A percentile compares a stretch with the other conserved stretches of the same genome.
Evolutionary conservation across 1,139 yeast species (phyloP).

Genomic region (Yamadazyma dendronema): DNA sequence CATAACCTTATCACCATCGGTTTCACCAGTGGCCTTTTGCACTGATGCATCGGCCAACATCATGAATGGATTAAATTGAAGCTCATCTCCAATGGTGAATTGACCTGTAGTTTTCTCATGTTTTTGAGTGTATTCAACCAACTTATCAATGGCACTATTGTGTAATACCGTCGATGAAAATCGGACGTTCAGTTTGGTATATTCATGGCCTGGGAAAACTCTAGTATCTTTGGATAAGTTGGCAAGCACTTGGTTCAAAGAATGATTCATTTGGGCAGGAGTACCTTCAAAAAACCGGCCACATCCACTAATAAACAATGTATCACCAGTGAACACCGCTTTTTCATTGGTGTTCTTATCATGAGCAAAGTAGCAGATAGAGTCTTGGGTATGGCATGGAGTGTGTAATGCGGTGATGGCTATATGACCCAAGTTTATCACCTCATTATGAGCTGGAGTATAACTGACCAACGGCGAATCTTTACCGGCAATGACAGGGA

Average conservation of each 20-base stretch:
- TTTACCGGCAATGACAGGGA: slow-evolving; percentile 84
- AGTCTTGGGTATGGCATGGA: slow-evolving; percentile 97
- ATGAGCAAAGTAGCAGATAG: slow-evolving; percentile 77
- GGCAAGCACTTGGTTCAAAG: slow-evolving; percentile 60
- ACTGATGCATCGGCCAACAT: slow-evolving; percentile 60
- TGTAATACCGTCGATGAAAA: slow-evolving; percentile 68
- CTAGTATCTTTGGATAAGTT: slow-evolving; percentile 64
- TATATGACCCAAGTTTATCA: slow-evolving; percentile 62
- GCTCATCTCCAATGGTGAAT: slow-evolving; percentile 84
- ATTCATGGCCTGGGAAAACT: slow-evolving; percentile 95
- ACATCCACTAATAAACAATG: slow-evolving; percentile 90
- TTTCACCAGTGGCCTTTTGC: slow-evolving; percentile 40
- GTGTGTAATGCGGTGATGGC: slow-evolving; percentile 82
- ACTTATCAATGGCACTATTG: slow-evolving; percentile 50
- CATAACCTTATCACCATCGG: slow-evolving; percentile 56
- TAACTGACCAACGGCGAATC: slow-evolving; percentile 69
- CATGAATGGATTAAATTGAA: slow-evolving; percentile 86
- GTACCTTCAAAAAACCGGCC: slow-evolving; percentile 95
- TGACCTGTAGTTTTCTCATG: slow-evolving; percentile 79
- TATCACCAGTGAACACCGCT: slow-evolving; percentile 94
- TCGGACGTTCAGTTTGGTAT: slow-evolving; percentile 76
- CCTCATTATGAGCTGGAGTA: slow-evolving; percentile 66
- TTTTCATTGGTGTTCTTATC: slow-evolving; percentile 60
- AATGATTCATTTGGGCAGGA: slow-evolving; percentile 72
- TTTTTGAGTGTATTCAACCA: slow-evolving; percentile 48